Conservation (phyloP, 352 stramenopile species). For the Nothophytophthora sp. region DNA sequence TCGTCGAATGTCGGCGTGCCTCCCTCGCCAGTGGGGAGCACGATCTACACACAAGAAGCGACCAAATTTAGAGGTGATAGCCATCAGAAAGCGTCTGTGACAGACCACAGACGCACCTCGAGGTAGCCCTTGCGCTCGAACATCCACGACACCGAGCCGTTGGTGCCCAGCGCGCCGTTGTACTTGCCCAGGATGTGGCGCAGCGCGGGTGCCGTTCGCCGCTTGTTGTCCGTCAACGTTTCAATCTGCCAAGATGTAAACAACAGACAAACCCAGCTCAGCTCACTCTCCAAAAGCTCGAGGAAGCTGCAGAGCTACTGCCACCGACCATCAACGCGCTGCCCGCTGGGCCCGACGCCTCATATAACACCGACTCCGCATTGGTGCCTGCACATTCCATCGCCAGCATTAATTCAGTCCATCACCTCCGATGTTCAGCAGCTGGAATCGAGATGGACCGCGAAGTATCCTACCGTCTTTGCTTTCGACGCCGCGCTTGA, state of each 20-base stretch:
- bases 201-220: conserved; percentile 75
- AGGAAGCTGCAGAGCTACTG: neutral
- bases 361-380: conserved; percentile 79
- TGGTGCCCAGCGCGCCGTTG: conserved; percentile 67
- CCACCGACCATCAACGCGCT: conserved; percentile 69
- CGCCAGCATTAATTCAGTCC: neutral
- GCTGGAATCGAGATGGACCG: neutral
- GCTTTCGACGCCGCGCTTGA: conserved; percentile 81
- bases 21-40: conserved; percentile 24
- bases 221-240: conserved; percentile 85
- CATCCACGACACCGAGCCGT: conserved; percentile 82
- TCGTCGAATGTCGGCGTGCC: conserved; percentile 56
- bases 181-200: conserved; percentile 78
- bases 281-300: neutral
- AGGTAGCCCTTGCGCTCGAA: conserved; percentile 86
- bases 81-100: neutral
- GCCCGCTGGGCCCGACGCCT: conserved; percentile 66
- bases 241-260: conserved; percentile 53
- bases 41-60: conserved; percentile 25
- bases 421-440: neutral
- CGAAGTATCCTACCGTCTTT: conserved; percentile 52
- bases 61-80: no score
- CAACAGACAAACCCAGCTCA: neutral
- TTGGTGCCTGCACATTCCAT: conserved; percentile 41
- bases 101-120: conserved; percentile 36